Conservation (phyloP, 176 grass and related monocot genomes). For the Oryza coarctata region DNA sequence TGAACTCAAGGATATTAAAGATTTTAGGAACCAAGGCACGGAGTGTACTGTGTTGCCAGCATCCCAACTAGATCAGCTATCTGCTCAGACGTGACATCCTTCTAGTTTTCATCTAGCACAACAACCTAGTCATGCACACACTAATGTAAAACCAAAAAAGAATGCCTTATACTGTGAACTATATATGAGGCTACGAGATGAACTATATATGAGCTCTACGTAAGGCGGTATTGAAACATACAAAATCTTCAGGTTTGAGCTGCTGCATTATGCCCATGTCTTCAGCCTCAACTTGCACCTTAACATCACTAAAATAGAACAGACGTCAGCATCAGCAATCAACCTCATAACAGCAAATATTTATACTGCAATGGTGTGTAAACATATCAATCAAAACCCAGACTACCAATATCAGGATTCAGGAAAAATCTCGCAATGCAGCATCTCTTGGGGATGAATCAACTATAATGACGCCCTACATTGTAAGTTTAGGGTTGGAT, state of each 20-base stretch:
- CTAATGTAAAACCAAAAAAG: not conserved
- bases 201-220: not conserved
- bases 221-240: slow-evolving; percentile 40
- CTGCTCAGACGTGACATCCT: slow-evolving; percentile 73
- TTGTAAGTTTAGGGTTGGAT: slow-evolving; percentile 82
- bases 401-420: not conserved
- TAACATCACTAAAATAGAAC: slow-evolving; percentile 55
- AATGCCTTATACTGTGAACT: not conserved
- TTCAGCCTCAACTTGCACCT: slow-evolving; percentile 80
- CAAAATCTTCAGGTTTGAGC: slow-evolving; percentile 76
- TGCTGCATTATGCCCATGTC: slow-evolving; percentile 66
- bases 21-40: not conserved
- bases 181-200: not conserved
- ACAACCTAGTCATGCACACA: slow-evolving; percentile 53
- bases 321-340: not conserved
- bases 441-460: not conserved
- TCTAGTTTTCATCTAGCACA: slow-evolving; percentile 78
- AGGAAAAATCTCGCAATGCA: not conserved
- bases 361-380: not conserved
- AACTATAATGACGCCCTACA: slow-evolving; percentile 22
- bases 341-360: not conserved
- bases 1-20: not conserved
- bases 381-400: not conserved
- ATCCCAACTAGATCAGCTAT: slow-evolving; percentile 87
- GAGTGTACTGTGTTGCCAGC: slow-evolving; percentile 66